phyloP scores from a whole-genome alignment of 2,329 filamentous ascomycete genomes.

The Myriangium duriaei region DNA sequence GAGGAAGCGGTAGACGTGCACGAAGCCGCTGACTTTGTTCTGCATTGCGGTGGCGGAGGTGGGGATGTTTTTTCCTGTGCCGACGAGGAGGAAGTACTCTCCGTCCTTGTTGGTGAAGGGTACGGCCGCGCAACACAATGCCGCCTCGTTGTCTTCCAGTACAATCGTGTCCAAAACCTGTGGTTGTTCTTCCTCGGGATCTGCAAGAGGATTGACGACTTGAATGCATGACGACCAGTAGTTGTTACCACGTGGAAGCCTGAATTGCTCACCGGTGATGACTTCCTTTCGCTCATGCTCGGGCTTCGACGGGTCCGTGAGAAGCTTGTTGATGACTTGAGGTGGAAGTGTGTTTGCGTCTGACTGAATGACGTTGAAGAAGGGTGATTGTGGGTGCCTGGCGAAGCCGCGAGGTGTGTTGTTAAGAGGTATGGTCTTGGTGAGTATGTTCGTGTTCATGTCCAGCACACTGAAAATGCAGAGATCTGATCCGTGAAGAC shows the following conservation, averaged over 20 bases:
- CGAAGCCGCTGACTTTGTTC: constrained; percentile 46
- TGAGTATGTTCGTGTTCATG: constrained; percentile 13
- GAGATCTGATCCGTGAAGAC: constrained; percentile 54
- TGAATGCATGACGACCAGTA: constrained; percentile 96
- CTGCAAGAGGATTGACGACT: constrained; percentile 66
- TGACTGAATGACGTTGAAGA: constrained; percentile 89
- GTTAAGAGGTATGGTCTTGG: constrained; percentile 49
- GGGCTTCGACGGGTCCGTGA: constrained; percentile 52
- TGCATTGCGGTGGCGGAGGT: constrained; percentile 11
- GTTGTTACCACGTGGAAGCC: constrained; percentile 68
- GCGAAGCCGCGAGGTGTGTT: constrained; percentile 85
- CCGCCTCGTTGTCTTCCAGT: constrained; percentile 79
- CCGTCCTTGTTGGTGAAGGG: constrained; percentile 80
- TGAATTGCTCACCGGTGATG: constrained; percentile 70
- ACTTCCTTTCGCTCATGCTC: constrained; percentile 56
- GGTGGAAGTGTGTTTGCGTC: constrained; percentile 85
- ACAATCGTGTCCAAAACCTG: constrained; percentile 62
- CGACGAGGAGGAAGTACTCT: constrained; percentile 84
- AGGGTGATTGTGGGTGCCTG: constrained; percentile 72
- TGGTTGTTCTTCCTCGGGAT: constrained; percentile 26
- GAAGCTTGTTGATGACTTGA: constrained; percentile 60
- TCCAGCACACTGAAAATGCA: constrained; percentile 14
- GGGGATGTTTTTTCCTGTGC: constrained; percentile 76
- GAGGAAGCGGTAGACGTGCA: constrained; percentile 84
- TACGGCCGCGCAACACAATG: constrained; percentile 72